phyloP scores from a whole-genome alignment of 768 basidiomycete genomes.

The Lyophyllum atratum region DNA sequence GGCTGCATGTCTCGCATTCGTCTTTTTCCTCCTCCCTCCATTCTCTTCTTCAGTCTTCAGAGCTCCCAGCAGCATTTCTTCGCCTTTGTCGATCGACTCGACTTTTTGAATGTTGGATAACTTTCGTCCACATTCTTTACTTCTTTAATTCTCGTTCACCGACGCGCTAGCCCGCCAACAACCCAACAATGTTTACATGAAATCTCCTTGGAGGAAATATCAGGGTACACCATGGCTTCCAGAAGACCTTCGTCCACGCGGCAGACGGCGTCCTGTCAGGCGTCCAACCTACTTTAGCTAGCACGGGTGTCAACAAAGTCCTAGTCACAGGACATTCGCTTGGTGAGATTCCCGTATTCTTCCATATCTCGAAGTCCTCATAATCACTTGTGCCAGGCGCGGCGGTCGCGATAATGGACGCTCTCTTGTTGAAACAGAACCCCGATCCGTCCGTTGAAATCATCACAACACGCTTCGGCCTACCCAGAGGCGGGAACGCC shows the following conservation, averaged over 20 bases:
- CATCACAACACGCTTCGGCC: constrained; percentile 39
- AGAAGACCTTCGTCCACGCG: constrained; percentile 38
- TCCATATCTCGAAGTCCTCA: not conserved
- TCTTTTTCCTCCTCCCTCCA: not conserved
- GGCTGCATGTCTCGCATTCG: not conserved
- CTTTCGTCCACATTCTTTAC: not conserved
- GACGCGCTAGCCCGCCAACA: not conserved
- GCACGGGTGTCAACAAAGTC: constrained; percentile 31
- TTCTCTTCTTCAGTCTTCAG: not conserved
- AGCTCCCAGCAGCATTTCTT: no score
- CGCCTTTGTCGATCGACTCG: constrained; percentile 4
- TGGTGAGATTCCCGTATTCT: constrained; percentile 23
- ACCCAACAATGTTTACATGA: not conserved
- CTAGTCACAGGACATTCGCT: constrained; percentile 42
- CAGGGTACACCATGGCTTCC: constrained; percentile 42
- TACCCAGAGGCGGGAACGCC: constrained; percentile 46
- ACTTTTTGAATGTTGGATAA: not conserved
- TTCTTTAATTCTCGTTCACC: not conserved
- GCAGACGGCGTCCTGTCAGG: constrained; percentile 33
- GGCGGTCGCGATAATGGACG: constrained; percentile 48
- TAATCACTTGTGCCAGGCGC: constrained; percentile 27
- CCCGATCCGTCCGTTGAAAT: constrained; percentile 34
- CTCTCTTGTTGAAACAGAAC: constrained; percentile 37
- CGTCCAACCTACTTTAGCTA: constrained; percentile 30
- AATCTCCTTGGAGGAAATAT: constrained; percentile 34